Evolutionary conservation across 768 basidiomycete species (phyloP), one percentile per base, ranked within the genome.

Genomic region (Chalciporus pseudorubinellus): DNA sequence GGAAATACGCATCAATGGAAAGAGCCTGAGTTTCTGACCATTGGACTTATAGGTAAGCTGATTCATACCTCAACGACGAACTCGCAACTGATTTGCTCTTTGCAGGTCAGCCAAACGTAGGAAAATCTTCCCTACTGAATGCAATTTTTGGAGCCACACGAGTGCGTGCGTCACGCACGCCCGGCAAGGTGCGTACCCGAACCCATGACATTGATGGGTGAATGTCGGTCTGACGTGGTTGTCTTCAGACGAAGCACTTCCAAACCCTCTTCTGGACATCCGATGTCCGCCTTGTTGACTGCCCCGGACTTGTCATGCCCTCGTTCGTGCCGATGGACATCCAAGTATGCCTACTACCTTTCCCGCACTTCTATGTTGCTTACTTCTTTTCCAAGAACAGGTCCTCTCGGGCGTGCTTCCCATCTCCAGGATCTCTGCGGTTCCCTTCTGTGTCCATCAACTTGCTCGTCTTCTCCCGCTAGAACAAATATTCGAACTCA

Each of bases 251-350:
- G 4, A 97, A 95, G 70, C 93, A 97, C 65, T 92, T 93, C 64
- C 92, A 98, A 67, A 98, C 95, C 0, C 78, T 95, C 39, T 95
- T 87, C 68, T 91, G 87, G 86, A 92, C 90, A 21, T 70, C 78
- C 2, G 84, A 92, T 54, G 80, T 98, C 54, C 87, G 92, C 41
- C 78, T 98, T 9, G 92, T 93, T 33, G 95, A 98, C 69, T 98
- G 95, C 61, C 95, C 95, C 0, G 95, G 95, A 10, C 80, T 98
- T 14, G 92, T 98, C 3, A 85, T 95, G 76, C 95, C 95, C 9
- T 87, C 84, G 53, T 77, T 78, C 59, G 80, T 87, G 5, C 89
- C 85, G 9, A 83, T 92, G 83, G 90, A 93, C 67, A 79, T 85
- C 64, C 92, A 95, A 73, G 88, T 84, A 57, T 18, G 66, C 59